A percentile compares a stretch with the other conserved stretches of the same genome.
These are phyloP conservation scores for Geotrichum candidum DNA, from an alignment of 1,139 yeast genomes.

Conservation along the genomic window DNA sequence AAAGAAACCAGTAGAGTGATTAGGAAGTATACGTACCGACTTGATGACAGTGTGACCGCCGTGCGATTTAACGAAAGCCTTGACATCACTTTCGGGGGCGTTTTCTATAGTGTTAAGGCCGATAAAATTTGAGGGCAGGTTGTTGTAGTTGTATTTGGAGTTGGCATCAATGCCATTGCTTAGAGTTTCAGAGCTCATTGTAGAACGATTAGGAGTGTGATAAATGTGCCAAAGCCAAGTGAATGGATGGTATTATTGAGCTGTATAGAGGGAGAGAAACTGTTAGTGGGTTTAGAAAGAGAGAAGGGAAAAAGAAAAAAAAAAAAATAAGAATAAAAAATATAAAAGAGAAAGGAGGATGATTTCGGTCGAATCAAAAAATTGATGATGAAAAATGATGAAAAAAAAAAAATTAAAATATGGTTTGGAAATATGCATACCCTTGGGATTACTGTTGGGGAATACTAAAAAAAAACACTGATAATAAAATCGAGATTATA, in stretches of 20 bases:
- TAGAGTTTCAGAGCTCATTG: conserved; percentile 7
- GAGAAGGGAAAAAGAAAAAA: neutral
- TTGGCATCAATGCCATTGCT: conserved; percentile 2
- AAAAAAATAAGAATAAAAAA: neutral
- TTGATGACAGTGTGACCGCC: conserved; percentile 95
- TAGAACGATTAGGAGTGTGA: neutral
- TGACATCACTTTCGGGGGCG: conserved; percentile 71
- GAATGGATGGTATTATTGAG: conserved; percentile 4
- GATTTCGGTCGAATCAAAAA: neutral
- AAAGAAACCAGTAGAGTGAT: neutral
- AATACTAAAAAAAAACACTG: neutral
- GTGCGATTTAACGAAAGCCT: conserved; percentile 76
- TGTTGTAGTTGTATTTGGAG: conserved; percentile 26
- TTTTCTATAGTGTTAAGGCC: conserved; percentile 70
- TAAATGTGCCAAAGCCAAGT: conserved; percentile 2
- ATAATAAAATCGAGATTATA: neutral
- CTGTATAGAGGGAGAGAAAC: neutral
- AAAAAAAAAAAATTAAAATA: neutral
- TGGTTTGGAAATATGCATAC: neutral
- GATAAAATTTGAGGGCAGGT: conserved; percentile 63
- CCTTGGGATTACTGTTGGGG: neutral
- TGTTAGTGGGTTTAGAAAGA: neutral
- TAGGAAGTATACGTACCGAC: conserved; percentile 36
- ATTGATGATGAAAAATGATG: neutral
- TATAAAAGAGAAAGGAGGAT: neutral